A percentile compares a stretch with the other conserved stretches of the same genome.
Evolutionary conservation across 192 early-diverging fungal species (phyloP).

Genomic region (Piromyces sp.): DNA sequence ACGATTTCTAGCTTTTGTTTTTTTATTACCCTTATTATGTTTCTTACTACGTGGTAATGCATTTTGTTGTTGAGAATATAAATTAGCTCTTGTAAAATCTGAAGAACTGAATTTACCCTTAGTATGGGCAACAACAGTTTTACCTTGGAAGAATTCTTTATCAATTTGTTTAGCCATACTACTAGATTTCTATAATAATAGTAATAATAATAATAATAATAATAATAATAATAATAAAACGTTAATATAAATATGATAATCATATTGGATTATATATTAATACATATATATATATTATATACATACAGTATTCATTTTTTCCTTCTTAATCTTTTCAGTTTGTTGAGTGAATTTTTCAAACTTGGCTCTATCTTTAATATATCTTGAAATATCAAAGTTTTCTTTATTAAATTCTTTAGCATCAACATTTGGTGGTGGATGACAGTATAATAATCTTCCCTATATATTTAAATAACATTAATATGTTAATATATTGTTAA

Average conservation of each 20-base stretch:
- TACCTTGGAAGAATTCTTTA: constrained; percentile 7
- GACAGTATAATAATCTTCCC: constrained; percentile 82
- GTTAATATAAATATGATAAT: not conserved
- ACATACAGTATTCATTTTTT: not conserved
- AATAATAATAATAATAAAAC: not conserved
- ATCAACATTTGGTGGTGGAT: constrained; percentile 48
- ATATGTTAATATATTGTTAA: too few species aligned
- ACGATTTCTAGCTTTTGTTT: not conserved
- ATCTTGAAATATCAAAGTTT: constrained; percentile 45
- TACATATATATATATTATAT: not conserved
- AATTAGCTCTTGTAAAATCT: constrained; percentile 28
- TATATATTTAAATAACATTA: constrained; percentile 7
- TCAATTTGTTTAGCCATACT: constrained; percentile 3
- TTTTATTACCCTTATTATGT: not conserved
- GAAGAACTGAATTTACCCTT: constrained; percentile 14
- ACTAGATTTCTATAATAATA: not conserved
- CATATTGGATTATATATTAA: too few species aligned
- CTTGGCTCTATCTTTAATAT: constrained; percentile 24
- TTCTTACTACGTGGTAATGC: not conserved
- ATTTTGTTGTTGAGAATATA: constrained; percentile 38
- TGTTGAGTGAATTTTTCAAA: constrained; percentile 9
- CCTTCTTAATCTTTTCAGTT: constrained; percentile 20
- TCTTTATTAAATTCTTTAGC: constrained; percentile 69
- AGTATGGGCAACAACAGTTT: constrained; percentile 10
- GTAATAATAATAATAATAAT: not conserved